Conservation (phyloP, 2,329 filamentous ascomycete species). For the Diatrype stigma region DNA sequence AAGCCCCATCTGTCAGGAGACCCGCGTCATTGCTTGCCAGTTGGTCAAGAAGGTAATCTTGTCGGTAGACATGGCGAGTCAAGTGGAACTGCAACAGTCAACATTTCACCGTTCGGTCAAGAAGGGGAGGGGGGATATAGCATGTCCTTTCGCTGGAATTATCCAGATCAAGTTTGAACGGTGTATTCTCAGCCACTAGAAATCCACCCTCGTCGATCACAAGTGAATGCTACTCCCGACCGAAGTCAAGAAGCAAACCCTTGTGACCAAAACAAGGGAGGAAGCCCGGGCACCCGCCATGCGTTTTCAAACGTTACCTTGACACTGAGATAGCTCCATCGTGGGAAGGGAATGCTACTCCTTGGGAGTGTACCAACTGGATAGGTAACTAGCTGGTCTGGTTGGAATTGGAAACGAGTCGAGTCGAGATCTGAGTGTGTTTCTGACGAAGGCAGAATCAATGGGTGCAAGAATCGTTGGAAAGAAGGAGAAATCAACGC, state of each 20-base stretch:
- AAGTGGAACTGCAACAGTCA: slow-evolving; percentile 45
- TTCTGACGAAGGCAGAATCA: too few species aligned
- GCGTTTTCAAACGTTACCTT: slow-evolving; percentile 37
- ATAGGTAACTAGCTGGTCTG: not conserved
- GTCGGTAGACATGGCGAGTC: slow-evolving; percentile 68
- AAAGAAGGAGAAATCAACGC: not conserved
- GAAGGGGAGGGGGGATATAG: slow-evolving; percentile 54
- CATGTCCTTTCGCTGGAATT: slow-evolving; percentile 87
- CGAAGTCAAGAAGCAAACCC: slow-evolving; percentile 3
- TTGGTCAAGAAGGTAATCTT: slow-evolving; percentile 84
- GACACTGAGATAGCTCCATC: slow-evolving; percentile 34
- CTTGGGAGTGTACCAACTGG: slow-evolving; percentile 12
- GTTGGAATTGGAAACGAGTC: not conserved
- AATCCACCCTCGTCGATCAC: slow-evolving; percentile 5
- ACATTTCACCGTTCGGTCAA: slow-evolving; percentile 28
- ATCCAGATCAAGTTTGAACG: slow-evolving; percentile 73
- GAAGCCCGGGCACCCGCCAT: slow-evolving; percentile 35
- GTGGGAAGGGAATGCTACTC: slow-evolving; percentile 16
- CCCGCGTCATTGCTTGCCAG: slow-evolving; percentile 53
- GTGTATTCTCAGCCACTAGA: slow-evolving; percentile 22
- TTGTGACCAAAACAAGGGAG: slow-evolving; percentile 17
- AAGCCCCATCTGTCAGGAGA: slow-evolving; percentile 5
- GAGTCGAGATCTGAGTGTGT: too few species aligned
- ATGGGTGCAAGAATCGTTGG: not conserved
- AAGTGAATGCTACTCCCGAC: slow-evolving; percentile 3